Evolutionary conservation across 805 yeast genomes (phyloP), one percentile per base, ranked within the genome.

Genomic region (Zygosaccharomyces bisporus): DNA sequence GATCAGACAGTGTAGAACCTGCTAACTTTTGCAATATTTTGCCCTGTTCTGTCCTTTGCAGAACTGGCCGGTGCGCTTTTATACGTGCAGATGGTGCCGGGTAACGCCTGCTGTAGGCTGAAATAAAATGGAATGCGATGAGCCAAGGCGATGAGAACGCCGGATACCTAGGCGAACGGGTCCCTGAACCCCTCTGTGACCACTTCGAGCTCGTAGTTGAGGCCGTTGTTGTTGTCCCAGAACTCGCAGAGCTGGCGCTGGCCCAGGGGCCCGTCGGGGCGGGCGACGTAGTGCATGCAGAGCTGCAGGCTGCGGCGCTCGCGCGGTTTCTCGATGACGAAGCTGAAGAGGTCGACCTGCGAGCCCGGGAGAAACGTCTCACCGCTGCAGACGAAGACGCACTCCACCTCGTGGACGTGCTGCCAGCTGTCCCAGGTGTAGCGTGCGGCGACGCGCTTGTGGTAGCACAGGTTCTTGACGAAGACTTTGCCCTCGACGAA

Each of bases 401-500:
- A 55, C 38, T 52, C 53, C 7, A 57, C 53, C 10, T 62, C 67
- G n/a, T 52, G 57, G 12, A 44, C 77, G 0, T 95, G 81, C 34
- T 68, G 69, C 98, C 98, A 90, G 55, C 73, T 67, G 61, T 91
- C 88, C 51, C 80, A 70, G 0, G 96, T 79, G 66, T 87, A 90
- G 43, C 89, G 72, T 12, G 86, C 74, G 12, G 78, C 74, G 14
- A 91, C 83, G 20, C 66, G 58, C 63, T 90, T 90, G 27, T 78
- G 74, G 64, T 72, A 90, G 8, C 83, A 72, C 4, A 86, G 43
- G 67, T 90, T 91, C 56, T 79, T 77, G 20, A 86, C 96, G 2
- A 91, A 86, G 36, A 90, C 71, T 42, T 80, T 81, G 1, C 96
- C 97, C 40, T 77, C 61, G 12, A 90, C 66, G 12, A 34, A 13